Conservation (phyloP, 148 eudicot genomes). For the Camellia granthamiana region DNA sequence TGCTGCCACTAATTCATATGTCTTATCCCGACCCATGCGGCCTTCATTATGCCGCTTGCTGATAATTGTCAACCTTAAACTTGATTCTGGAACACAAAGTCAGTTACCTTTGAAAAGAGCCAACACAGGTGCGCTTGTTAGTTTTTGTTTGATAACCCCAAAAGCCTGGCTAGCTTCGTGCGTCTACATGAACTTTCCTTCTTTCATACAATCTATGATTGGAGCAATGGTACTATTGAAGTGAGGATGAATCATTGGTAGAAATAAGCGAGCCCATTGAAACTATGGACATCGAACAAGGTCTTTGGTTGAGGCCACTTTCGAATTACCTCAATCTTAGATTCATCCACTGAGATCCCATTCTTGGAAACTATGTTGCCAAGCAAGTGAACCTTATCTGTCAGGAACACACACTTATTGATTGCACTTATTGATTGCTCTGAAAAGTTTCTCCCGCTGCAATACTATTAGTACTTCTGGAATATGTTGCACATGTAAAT, state of each 20-base stretch:
- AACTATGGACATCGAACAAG: neutral
- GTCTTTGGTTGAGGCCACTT: neutral
- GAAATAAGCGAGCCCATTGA: neutral
- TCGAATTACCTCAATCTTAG: neutral
- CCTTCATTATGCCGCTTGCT: neutral
- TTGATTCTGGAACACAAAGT: neutral
- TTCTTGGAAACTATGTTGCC: neutral
- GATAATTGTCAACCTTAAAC: neutral
- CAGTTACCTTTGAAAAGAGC: neutral
- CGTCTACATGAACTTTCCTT: neutral
- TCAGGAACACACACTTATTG: neutral
- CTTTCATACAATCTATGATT: neutral
- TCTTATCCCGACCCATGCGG: neutral
- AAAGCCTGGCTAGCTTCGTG: neutral
- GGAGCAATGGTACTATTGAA: neutral
- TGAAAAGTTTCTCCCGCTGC: neutral
- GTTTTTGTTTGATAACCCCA: neutral
- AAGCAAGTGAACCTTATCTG: neutral
- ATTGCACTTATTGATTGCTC: too few species aligned
- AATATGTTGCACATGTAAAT: neutral
- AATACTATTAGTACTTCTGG: neutral
- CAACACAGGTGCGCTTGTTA: neutral
- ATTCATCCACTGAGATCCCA: neutral
- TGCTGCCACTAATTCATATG: neutral
- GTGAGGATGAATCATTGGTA: neutral